Base-by-base conservation (phyloP, 2,329 filamentous ascomycete genomes). In the Raffaelea deltoideospora region DNA sequence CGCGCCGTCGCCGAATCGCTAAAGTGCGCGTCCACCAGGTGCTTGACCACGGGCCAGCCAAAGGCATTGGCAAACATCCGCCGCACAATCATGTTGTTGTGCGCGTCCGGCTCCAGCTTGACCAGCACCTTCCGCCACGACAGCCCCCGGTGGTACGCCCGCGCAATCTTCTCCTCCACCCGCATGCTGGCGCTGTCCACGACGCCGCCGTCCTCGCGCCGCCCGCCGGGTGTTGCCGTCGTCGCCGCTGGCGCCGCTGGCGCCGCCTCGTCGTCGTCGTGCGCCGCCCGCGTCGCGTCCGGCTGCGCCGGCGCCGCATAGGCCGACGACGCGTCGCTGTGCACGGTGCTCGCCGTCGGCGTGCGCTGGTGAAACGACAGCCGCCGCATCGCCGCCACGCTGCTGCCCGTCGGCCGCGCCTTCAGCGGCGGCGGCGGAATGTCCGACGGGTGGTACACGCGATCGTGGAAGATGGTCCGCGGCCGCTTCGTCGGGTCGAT, bases 111-210 rank as follows among this genome's bases (percentile, higher is more conserved):
- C 53, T 98, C 88, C 3, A 98, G 67, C 37, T 90, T 81, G 13
- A 98, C 90, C 4, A 98, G 72, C 2, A 98, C 90, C 54, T 98
- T 98, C 32, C 90, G 81, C 90, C 90, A 98, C 2, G 84, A 83
- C 17, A 98, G 60, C 44, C 85, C 85, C 11, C 77, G 76, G 55
- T 98, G 90, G 58, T 98, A 98, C 13, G 86, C 90, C 33, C 90
- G 74, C 2, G 90, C 90, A 46, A 98, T 98, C 59, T 95, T 96
- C 56, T 98, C 90, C 56, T 98, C 90, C 1, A 96, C 86, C 43
- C 82, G 84, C 75, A 96, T 87, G 44, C 62, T 73, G 10, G 76
- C 72, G 14, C 59, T 66, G 47, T 80, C 76, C 3, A 74, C 53
- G 0, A 67, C 53, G 8, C 67, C 61, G 26, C 62, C 54, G 13